Evolutionary conservation across 1,139 yeast species (phyloP).

Genomic region (Yamadazyma kanchanaburiensis): DNA sequence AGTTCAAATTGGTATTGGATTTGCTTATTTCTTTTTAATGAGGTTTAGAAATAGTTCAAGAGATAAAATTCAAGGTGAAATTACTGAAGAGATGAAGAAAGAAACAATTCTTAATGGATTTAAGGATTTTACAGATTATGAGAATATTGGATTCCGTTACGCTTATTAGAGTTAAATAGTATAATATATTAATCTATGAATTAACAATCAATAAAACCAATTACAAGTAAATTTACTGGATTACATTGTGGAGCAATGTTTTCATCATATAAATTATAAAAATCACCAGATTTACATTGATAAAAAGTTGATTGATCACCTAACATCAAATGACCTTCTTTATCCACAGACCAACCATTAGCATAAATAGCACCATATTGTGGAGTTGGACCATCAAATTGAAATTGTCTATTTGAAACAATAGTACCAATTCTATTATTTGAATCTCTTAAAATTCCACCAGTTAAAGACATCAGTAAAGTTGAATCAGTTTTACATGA

Average conservation of each 20-base stretch:
- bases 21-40: slow-evolving; percentile 16
- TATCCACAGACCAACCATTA: slow-evolving; percentile 43
- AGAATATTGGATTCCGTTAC: slow-evolving; percentile 29
- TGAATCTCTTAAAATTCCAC: slow-evolving; percentile 34
- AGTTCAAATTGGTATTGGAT: slow-evolving; percentile 22
- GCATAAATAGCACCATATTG: slow-evolving; percentile 41
- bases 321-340: slow-evolving; percentile 33
- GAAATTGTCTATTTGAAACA: slow-evolving; percentile 42
- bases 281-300: slow-evolving; percentile 44
- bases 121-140: slow-evolving; percentile 30
- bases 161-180: slow-evolving; percentile 3
- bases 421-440: slow-evolving; percentile 39
- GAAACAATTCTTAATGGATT: slow-evolving; percentile 31
- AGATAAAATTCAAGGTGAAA: slow-evolving; percentile 20
- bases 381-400: slow-evolving; percentile 46
- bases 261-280: slow-evolving; percentile 37
- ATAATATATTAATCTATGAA: not conserved
- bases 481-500: slow-evolving; percentile 32
- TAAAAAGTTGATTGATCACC: slow-evolving; percentile 33
- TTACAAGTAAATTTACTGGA: slow-evolving; percentile 35
- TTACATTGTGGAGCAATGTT: slow-evolving; percentile 30
- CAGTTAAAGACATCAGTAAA: slow-evolving; percentile 27
- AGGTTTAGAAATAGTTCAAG: slow-evolving; percentile 20
- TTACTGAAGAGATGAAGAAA: slow-evolving; percentile 20
- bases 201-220: slow-evolving; percentile 32